These are phyloP conservation scores for Pholiota adiposa DNA, from an alignment of 1,284 basidiomycete genomes.

Conservation along the genomic window DNA sequence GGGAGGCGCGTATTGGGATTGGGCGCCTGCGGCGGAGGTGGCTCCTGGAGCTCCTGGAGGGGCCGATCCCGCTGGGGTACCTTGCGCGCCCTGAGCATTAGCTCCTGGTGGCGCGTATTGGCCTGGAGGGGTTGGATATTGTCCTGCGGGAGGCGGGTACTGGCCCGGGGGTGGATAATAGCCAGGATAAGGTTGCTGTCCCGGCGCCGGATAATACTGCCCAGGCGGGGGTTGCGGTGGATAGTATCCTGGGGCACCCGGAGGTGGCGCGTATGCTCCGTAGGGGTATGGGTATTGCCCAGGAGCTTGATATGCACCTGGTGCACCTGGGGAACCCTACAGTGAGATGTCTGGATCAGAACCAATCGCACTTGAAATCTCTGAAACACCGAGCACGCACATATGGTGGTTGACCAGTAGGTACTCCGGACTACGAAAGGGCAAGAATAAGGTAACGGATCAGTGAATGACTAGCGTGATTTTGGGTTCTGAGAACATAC, in stretches of 20 bases:
- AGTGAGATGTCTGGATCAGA: background rate
- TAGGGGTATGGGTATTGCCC: conserved; percentile 7
- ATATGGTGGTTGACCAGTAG: conserved; percentile 8
- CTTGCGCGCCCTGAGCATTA: background rate
- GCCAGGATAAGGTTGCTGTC: conserved; percentile 8
- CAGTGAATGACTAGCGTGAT: background rate
- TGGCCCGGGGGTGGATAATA: conserved; percentile 14
- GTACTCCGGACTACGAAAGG: background rate
- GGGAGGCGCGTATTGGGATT: conserved; percentile 10
- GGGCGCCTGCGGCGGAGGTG: background rate
- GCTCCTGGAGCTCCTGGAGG: background rate
- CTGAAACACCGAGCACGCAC: conserved; percentile 2
- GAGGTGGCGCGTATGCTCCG: conserved; percentile 9
- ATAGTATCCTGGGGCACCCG: conserved; percentile 18
- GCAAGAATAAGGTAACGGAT: background rate
- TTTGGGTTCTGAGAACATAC: conserved; percentile 10
- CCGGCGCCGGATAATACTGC: conserved; percentile 13
- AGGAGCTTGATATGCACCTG: conserved; percentile 18
- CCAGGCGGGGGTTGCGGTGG: conserved; percentile 21
- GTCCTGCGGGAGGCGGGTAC: conserved; percentile 12
- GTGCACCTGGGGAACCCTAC: conserved; percentile 4
- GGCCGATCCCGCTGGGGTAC: conserved; percentile 7
- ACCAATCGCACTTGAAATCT: background rate
- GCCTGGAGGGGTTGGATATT: conserved; percentile 16
- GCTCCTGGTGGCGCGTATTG: background rate